Percentiles rank a stretch among this genome's conserved stretches.
Conservation (phyloP, 768 basidiomycete genomes). For the Tricholoma saponaceum region DNA sequence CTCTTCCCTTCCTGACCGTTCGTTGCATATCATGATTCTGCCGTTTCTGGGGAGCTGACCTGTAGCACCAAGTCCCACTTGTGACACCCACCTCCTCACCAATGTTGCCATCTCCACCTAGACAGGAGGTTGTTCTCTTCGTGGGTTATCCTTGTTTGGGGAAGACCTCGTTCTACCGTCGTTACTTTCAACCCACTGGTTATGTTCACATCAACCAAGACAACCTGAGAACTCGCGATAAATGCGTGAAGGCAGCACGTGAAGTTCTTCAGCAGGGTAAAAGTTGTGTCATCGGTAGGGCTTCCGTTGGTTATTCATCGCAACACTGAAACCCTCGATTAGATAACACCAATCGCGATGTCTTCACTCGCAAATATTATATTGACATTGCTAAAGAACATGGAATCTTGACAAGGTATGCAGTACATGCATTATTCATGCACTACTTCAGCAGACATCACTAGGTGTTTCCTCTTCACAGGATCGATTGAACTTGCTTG, state of each 20-base stretch:
- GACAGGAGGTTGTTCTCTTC: slow-evolving; percentile 45
- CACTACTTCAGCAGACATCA: not conserved
- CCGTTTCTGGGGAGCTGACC: not conserved
- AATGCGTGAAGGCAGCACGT: slow-evolving; percentile 65
- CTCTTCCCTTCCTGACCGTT: slow-evolving; percentile 37
- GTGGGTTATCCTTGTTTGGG: slow-evolving; percentile 59
- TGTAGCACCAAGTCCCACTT: slow-evolving; percentile 37
- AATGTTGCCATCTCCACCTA: slow-evolving; percentile 35
- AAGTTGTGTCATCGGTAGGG: slow-evolving; percentile 77
- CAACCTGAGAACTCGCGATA: slow-evolving; percentile 64
- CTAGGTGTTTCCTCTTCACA: slow-evolving; percentile 72
- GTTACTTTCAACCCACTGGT: slow-evolving; percentile 59
- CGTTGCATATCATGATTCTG: slow-evolving; percentile 8
- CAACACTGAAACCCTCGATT: not conserved
- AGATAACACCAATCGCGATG: slow-evolving; percentile 94
- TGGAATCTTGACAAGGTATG: slow-evolving; percentile 53
- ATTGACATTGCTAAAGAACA: slow-evolving; percentile 58
- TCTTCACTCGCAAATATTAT: slow-evolving; percentile 64
- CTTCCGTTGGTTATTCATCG: not conserved
- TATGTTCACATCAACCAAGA: slow-evolving; percentile 92
- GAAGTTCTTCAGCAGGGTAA: slow-evolving; percentile 49
- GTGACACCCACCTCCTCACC: slow-evolving; percentile 48
- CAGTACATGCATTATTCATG: not conserved
- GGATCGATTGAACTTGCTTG: slow-evolving; percentile 78
- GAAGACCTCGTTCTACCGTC: slow-evolving; percentile 77